Evolutionary conservation across 352 stramenopile genomes (phyloP), one percentile per base, ranked within the genome.

Genomic region (Phytophthora aleatoria): DNA sequence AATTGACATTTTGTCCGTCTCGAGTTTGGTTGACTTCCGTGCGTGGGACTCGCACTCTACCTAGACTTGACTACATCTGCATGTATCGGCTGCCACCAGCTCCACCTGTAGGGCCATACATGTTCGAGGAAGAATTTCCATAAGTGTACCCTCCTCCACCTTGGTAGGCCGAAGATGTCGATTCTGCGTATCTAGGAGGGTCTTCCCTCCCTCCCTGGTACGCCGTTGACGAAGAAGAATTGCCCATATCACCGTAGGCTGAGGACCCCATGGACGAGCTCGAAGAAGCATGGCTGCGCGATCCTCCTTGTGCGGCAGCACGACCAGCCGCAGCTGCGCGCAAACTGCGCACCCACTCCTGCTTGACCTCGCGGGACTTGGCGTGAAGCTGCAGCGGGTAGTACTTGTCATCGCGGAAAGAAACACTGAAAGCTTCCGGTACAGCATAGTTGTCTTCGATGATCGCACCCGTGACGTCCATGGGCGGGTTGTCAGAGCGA

Each of bases 371-470:
- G 49, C 76, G 65, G 12, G 87, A 94, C 71, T 91, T 92, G 52
- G 87, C 87, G 55, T 93, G 87, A 45, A 95, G 67, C 50, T 91
- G 81, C 53, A 95, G 71, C 20, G 87, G 86, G 54, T 89, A 90
- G 67, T 93, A 91, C 64, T 83, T 88, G 59, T 93, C 73, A 27
- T 95, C 81, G 15, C 77, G 71, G 48, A 95, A 95, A 44, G 82
- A 83, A 51, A 95, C 79, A 56, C 81, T 88, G 50, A 95, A 93
- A 3, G 87, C 87, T 69, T 95, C 87, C 0, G 82, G 82, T 26
- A 92, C 79, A n/a, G 80, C 76, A 38, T 79, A 86, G 47, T 87
- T 85, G 64, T 94, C 87, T 67, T 94, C 81, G 10, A 95, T 72
- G 5, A 86, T 70, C 10, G 87, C 84, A 13, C 84, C 82, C 3